phyloP scores from a whole-genome alignment of 2,329 filamentous ascomycete species.

The Colletotrichum lupini region DNA sequence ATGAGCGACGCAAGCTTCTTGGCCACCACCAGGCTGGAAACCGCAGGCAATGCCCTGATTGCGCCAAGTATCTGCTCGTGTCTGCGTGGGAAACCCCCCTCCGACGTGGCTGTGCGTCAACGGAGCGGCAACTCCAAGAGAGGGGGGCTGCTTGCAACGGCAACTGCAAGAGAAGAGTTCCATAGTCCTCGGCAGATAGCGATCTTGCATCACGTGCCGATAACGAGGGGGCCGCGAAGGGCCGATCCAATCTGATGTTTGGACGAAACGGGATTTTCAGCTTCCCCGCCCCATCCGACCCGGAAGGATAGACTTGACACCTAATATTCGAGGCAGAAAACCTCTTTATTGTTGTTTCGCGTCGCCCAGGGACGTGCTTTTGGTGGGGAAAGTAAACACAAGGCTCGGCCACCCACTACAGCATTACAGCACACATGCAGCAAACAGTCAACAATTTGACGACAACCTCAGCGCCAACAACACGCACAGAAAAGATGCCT shows the following conservation, averaged over 20 bases:
- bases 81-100: slow-evolving; percentile 5
- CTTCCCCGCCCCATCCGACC: slow-evolving; percentile 10
- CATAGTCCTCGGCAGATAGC: background rate
- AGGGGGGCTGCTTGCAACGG: slow-evolving; percentile 18
- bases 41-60: slow-evolving; percentile 17
- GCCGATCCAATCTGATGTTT: background rate
- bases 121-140: slow-evolving; percentile 28
- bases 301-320: background rate
- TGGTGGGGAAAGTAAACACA: slow-evolving; percentile 36
- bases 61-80: slow-evolving; percentile 16
- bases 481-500: slow-evolving; percentile 57
- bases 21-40: slow-evolving; percentile 11
- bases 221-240: background rate
- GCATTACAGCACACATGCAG: background rate
- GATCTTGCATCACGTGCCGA: background rate
- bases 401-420: slow-evolving; percentile 4
- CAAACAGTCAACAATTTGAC: slow-evolving; percentile 27
- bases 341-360: slow-evolving; percentile 29
- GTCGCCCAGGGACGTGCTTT: slow-evolving; percentile 27
- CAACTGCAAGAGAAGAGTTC: slow-evolving; percentile 32
- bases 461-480: slow-evolving; percentile 36
- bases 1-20: slow-evolving; percentile 31
- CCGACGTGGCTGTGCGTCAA: slow-evolving; percentile 21
- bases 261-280: slow-evolving; percentile 12
- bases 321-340: slow-evolving; percentile 20